Evolutionary conservation across 2,329 filamentous ascomycete species (phyloP).

Genomic region (Xylariaceae sp.): DNA sequence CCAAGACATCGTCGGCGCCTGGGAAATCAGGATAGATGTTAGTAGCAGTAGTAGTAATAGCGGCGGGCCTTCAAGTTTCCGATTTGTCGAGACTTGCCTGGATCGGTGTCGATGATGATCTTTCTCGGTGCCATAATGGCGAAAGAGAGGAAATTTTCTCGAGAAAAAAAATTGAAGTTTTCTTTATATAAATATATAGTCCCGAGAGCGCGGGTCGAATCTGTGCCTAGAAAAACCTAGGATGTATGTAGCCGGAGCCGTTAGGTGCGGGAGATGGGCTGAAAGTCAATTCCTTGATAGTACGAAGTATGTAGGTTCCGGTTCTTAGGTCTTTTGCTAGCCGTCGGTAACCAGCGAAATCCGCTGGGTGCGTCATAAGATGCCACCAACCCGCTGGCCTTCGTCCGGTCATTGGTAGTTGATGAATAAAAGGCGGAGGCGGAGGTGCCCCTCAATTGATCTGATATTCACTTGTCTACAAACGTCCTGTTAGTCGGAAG

Average conservation of each 20-base stretch:
- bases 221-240: too few relatives aligned
- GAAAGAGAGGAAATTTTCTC: too few relatives aligned
- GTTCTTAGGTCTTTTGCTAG: neutral
- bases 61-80: neutral
- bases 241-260: too few relatives aligned
- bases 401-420: neutral
- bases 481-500: too few relatives aligned
- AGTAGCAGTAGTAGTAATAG: conserved; percentile 7
- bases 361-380: conserved; percentile 15
- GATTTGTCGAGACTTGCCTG: conserved; percentile 54
- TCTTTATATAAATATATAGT: too few relatives aligned
- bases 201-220: too few relatives aligned
- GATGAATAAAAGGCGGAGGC: neutral
- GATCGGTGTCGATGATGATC: conserved; percentile 96
- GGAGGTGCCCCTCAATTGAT: neutral
- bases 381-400: conserved; percentile 15
- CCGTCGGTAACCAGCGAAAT: conserved; percentile 33
- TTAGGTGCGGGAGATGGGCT: neutral
- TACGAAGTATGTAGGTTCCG: neutral
- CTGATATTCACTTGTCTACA: neutral
- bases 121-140: conserved; percentile 65
- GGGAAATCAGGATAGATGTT: neutral
- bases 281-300: conserved; percentile 4
- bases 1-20: conserved; percentile 91
- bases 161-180: neutral